Conservation (phyloP, 371 early-diverging fungal species). For the Mucor circinelloides region DNA sequence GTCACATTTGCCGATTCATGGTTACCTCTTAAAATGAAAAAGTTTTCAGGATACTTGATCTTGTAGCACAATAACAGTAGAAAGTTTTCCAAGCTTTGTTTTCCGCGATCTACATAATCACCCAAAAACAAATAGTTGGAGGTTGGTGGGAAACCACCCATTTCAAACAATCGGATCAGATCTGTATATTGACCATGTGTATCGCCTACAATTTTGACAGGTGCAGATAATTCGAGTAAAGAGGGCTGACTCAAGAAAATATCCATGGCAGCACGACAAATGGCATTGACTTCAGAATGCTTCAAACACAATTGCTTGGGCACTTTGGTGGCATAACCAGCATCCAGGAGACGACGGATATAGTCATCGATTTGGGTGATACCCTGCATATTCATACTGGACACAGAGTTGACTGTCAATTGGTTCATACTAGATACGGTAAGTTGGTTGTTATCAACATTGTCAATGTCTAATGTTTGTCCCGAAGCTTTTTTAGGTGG, state of each 20-base stretch:
- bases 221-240: conserved; percentile 92
- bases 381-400: conserved; percentile 29
- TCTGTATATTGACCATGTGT: conserved; percentile 96
- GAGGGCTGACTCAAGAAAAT: conserved; percentile 94
- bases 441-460: conserved; percentile 37
- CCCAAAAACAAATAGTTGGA: conserved; percentile 93
- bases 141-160: conserved; percentile 88
- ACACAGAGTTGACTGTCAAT: conserved; percentile 48
- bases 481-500: conserved; percentile 27
- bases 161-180: conserved; percentile 88
- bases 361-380: conserved; percentile 79
- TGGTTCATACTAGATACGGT: conserved; percentile 52
- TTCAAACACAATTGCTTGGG: conserved; percentile 76
- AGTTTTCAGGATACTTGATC: conserved; percentile 95
- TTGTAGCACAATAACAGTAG: conserved; percentile 92
- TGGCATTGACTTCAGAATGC: conserved; percentile 83
- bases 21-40: conserved; percentile 95
- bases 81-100: conserved; percentile 94
- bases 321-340: conserved; percentile 76
- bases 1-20: conserved; percentile 98
- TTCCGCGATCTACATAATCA: conserved; percentile 97
- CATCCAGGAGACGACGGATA: conserved; percentile 80
- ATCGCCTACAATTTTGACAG: conserved; percentile 96
- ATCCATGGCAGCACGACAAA: conserved; percentile 90
- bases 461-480: conserved; percentile 11